A percentile compares a stretch with the other conserved stretches of the same genome.
Conservation (phyloP, 345 rosid genomes). For the Nephelium lappaceum region DNA sequence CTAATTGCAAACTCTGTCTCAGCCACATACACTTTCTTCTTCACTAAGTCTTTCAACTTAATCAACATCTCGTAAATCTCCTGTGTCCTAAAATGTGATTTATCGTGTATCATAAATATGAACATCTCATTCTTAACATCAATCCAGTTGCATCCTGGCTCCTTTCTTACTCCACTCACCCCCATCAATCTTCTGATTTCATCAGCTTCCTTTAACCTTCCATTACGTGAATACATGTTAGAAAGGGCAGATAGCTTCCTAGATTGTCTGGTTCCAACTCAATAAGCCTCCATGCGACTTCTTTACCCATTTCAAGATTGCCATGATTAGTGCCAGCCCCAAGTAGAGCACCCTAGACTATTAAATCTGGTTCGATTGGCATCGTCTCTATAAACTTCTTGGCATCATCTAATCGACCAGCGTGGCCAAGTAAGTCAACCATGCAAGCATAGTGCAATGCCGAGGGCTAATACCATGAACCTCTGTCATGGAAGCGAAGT, state of each 20-base stretch:
- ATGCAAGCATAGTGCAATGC: constrained; percentile 49
- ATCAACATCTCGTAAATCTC: constrained; percentile 40
- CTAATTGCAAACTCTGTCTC: constrained; percentile 33
- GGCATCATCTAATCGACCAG: constrained; percentile 44
- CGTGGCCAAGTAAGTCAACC: constrained; percentile 53
- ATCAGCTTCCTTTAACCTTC: constrained; percentile 43
- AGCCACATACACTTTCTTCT: constrained; percentile 39
- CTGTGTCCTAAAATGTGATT: constrained; percentile 32
- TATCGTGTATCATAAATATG: constrained; percentile 41
- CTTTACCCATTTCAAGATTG: constrained; percentile 42
- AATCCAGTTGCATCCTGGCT: constrained; percentile 51
- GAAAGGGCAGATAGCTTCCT: constrained; percentile 40
- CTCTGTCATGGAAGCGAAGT: constrained; percentile 44
- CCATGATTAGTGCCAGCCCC: constrained; percentile 43
- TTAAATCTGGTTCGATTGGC: constrained; percentile 39
- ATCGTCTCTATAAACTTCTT: constrained; percentile 36
- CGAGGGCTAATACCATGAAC: constrained; percentile 38
- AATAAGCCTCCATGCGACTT: constrained; percentile 42
- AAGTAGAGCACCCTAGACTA: constrained; percentile 48
- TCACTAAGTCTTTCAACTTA: constrained; percentile 34
- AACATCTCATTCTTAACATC: constrained; percentile 33
- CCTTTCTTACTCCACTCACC: constrained; percentile 39
- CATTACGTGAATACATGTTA: constrained; percentile 36
- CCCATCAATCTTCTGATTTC: constrained; percentile 48
- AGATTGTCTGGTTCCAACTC: constrained; percentile 45